A percentile compares a stretch with the other conserved stretches of the same genome.
phyloP scores from a whole-genome alignment of 192 early-diverging fungal species.

The Dispira parvispora region DNA sequence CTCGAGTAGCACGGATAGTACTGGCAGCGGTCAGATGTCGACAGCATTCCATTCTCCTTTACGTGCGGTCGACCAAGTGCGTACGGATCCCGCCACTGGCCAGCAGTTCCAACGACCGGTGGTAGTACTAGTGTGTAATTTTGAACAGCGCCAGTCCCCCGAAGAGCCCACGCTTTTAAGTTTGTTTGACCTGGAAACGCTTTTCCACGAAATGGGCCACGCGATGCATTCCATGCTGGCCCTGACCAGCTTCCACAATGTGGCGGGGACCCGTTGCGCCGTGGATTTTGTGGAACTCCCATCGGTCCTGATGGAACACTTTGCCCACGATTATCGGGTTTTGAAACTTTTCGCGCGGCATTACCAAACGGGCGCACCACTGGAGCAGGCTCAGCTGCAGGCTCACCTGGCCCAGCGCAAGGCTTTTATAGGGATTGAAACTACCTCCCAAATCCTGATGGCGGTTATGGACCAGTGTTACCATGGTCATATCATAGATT shows the following conservation, averaged over 20 bases:
- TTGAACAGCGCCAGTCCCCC: conserved; percentile 23
- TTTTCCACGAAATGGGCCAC: conserved; percentile 99
- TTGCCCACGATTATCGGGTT: conserved; percentile 58
- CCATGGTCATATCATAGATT: conserved; percentile 39
- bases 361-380: conserved; percentile 43
- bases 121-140: conserved; percentile 59
- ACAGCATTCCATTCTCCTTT: too few species aligned
- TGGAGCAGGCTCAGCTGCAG: conserved; percentile 35
- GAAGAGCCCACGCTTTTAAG: conserved; percentile 45
- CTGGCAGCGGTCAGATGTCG: too few species aligned
- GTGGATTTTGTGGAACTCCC: conserved; percentile 98
- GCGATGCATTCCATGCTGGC: conserved; percentile 97
- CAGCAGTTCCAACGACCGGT: conserved; percentile 48
- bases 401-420: conserved; percentile 34
- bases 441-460: conserved; percentile 80
- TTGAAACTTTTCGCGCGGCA: conserved; percentile 59
- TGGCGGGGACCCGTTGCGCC: conserved; percentile 83
- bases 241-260: conserved; percentile 88
- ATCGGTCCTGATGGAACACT: conserved; percentile 88
- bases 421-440: conserved; percentile 52
- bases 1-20: conserved; percentile 5
- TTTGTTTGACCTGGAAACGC: conserved; percentile 77
- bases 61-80: conserved; percentile 14
- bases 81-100: conserved; percentile 22
- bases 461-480: conserved; percentile 81